These are phyloP conservation scores for Tephrocybe sp. DNA, from an alignment of 768 basidiomycete species.

Conservation along the genomic window DNA sequence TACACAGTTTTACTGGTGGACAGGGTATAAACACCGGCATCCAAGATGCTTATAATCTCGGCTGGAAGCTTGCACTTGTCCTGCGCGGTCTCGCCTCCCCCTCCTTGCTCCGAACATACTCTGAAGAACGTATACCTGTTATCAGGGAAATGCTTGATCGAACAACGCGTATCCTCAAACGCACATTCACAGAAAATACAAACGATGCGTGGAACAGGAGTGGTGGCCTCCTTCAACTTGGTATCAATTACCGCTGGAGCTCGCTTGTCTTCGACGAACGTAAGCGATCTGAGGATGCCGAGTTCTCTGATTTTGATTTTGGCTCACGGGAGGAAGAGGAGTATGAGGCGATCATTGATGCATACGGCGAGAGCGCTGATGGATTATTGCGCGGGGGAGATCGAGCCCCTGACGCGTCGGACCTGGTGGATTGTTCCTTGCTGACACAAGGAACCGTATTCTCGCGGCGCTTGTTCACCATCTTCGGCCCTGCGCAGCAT, in stretches of 20 bases:
- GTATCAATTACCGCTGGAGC: constrained; percentile 56
- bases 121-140: constrained; percentile 44
- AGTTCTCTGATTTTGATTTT: constrained; percentile 14
- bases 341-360: constrained; percentile 17
- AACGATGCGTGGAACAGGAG: constrained; percentile 19
- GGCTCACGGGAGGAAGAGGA: constrained; percentile 10
- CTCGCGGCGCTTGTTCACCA: constrained; percentile 30
- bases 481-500: constrained; percentile 34
- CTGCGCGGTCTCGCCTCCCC: constrained; percentile 32
- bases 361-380: constrained; percentile 23
- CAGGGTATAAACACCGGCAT: constrained; percentile 27
- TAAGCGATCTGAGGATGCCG: constrained; percentile 14
- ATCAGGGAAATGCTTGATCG: constrained; percentile 44
- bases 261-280: constrained; percentile 44
- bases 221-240: constrained; percentile 38
- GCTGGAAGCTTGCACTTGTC: constrained; percentile 46
- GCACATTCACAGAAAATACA: constrained; percentile 18
- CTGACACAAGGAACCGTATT: constrained; percentile 7
- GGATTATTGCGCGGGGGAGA: constrained; percentile 38
- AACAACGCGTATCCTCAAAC: constrained; percentile 30
- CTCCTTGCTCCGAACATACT: constrained; percentile 40
- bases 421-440: constrained; percentile 23
- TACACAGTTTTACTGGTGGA: constrained; percentile 44
- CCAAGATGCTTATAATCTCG: constrained; percentile 37
- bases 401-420: constrained; percentile 43